phyloP scores from a whole-genome alignment of 2,329 filamentous ascomycete species.

The Dichotomopilus funicola region DNA sequence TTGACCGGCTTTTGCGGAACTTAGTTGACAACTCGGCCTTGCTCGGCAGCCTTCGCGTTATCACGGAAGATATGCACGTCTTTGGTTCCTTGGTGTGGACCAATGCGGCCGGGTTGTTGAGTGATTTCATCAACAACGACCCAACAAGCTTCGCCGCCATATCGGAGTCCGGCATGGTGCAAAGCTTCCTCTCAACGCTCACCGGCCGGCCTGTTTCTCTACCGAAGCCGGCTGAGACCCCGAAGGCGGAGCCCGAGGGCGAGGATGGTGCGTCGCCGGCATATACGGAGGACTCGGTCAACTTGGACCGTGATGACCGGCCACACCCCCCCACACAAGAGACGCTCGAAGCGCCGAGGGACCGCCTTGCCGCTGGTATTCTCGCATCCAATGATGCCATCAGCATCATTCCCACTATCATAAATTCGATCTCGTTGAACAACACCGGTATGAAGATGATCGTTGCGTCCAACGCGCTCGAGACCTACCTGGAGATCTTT shows the following conservation, averaged over 20 bases:
- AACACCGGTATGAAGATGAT: slow-evolving; percentile 82
- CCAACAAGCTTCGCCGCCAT: slow-evolving; percentile 96
- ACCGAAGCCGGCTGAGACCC: slow-evolving; percentile 26
- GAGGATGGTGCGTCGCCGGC: slow-evolving; percentile 33
- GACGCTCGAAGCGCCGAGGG: slow-evolving; percentile 40
- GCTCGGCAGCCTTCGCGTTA: slow-evolving; percentile 68
- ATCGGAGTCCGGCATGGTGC: slow-evolving; percentile 85
- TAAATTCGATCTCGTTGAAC: slow-evolving; percentile 92
- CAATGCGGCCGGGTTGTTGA: slow-evolving; percentile 82
- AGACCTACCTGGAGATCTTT: slow-evolving; percentile 92
- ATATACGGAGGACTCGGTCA: slow-evolving; percentile 35
- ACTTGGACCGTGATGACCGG: slow-evolving; percentile 34
- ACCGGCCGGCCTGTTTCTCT: slow-evolving; percentile 48
- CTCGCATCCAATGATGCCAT: slow-evolving; percentile 86
- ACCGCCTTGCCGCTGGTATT: slow-evolving; percentile 60
- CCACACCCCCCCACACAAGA: slow-evolving; percentile 49
- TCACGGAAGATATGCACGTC: slow-evolving; percentile 69
- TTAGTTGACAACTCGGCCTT: slow-evolving; percentile 88
- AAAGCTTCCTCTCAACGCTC: slow-evolving; percentile 76
- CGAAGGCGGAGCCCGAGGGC: slow-evolving; percentile 28
- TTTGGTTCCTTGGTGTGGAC: slow-evolving; percentile 97
- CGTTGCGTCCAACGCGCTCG: slow-evolving; percentile 71
- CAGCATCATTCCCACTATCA: slow-evolving; percentile 73
- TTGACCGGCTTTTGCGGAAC: slow-evolving; percentile 84
- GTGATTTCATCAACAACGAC: slow-evolving; percentile 97